Percentiles rank a stretch among this genome's conserved stretches.
Conservation (phyloP, 2,329 filamentous ascomycete genomes). For the Microdochium bolleyi region DNA sequence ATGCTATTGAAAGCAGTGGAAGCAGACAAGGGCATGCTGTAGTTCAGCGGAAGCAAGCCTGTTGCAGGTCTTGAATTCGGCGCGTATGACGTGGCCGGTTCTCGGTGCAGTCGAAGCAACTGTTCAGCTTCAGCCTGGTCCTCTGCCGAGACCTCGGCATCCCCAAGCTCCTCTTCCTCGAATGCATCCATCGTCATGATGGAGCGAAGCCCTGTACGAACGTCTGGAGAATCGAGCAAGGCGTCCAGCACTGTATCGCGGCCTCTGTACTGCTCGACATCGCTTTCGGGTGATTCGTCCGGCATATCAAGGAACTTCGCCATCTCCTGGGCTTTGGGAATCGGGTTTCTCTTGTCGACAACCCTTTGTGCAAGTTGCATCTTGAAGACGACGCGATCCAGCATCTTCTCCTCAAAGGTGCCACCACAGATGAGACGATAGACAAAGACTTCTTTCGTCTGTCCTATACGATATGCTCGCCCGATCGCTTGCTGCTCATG, state of each 20-base stretch:
- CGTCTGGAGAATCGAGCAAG: constrained; percentile 28
- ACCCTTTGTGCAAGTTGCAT: constrained; percentile 70
- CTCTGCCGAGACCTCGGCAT: constrained; percentile 44
- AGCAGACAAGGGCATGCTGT: no score
- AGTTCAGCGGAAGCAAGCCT: neutral
- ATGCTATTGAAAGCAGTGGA: no score
- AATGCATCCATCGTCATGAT: constrained; percentile 67
- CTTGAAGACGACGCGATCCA: constrained; percentile 75
- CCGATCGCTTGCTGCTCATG: constrained; percentile 83
- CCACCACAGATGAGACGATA: constrained; percentile 75
- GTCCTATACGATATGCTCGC: constrained; percentile 77
- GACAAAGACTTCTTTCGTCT: constrained; percentile 72
- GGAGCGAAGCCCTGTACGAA: constrained; percentile 34
- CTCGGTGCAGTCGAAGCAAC: constrained; percentile 17
- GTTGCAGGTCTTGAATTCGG: neutral
- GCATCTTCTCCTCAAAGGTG: constrained; percentile 68
- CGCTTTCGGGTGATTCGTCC: constrained; percentile 37
- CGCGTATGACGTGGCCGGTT: constrained; percentile 9
- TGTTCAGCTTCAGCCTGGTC: constrained; percentile 48
- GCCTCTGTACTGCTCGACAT: constrained; percentile 44
- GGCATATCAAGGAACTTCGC: constrained; percentile 53
- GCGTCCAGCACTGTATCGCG: constrained; percentile 55
- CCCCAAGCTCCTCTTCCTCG: constrained; percentile 58
- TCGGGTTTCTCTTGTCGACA: constrained; percentile 73
- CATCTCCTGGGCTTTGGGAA: constrained; percentile 54